phyloP scores from a whole-genome alignment of 305 asterid species.

The Withania somnifera region DNA sequence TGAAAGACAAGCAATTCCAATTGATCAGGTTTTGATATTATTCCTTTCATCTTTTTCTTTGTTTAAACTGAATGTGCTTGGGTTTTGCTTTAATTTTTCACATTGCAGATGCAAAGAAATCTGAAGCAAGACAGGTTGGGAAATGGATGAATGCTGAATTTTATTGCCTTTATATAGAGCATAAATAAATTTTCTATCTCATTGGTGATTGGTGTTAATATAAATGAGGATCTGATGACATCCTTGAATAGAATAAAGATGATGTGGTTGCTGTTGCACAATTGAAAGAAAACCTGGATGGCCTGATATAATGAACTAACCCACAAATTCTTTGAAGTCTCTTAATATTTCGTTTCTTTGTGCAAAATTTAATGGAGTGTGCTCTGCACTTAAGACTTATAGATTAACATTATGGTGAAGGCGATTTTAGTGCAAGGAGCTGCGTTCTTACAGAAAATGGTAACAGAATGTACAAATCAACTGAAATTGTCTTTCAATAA shows the following conservation, averaged over 20 bases:
- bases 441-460: neutral
- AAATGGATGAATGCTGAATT: neutral
- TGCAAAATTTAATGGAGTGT: neutral
- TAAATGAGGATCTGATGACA: neutral
- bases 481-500: neutral
- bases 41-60: neutral
- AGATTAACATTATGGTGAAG: neutral
- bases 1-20: constrained; percentile 94
- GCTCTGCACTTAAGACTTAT: neutral
- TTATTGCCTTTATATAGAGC: neutral
- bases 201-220: too few species aligned
- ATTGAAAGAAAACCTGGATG: neutral
- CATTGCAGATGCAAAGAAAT: neutral
- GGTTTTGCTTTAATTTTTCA: neutral
- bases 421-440: neutral
- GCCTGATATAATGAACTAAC: neutral
- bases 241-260: neutral
- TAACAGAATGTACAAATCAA: neutral
- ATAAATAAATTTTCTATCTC: neutral
- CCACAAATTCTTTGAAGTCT: neutral
- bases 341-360: neutral
- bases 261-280: neutral
- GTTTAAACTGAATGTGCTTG: neutral
- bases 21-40: constrained; percentile 61
- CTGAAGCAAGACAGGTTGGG: neutral